These are phyloP conservation scores for Pythium sp. DNA, from an alignment of 352 stramenopile species.

Conservation along the genomic window DNA sequence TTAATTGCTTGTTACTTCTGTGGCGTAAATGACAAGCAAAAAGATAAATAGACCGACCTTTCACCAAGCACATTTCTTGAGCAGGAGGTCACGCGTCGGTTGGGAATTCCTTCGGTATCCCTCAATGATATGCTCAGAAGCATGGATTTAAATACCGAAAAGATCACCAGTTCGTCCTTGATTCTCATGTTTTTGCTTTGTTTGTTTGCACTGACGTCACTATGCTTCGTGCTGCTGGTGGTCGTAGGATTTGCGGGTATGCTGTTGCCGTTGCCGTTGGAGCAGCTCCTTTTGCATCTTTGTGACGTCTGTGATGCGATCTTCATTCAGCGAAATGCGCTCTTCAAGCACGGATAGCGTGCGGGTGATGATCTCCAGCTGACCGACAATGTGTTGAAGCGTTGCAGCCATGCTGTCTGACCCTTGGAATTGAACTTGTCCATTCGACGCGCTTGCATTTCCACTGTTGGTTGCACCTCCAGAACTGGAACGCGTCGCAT, in stretches of 20 bases:
- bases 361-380: slow-evolving; percentile 87
- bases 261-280: slow-evolving; percentile 39
- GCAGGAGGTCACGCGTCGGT: background rate
- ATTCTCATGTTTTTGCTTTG: slow-evolving; percentile 2
- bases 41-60: slow-evolving; percentile 11
- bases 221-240: slow-evolving; percentile 1
- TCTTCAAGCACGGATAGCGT: slow-evolving; percentile 85
- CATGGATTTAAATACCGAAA: slow-evolving; percentile 2
- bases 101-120: background rate
- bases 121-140: background rate
- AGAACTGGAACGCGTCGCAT: background rate
- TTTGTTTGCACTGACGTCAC: background rate
- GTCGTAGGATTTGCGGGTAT: slow-evolving; percentile 11
- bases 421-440: background rate
- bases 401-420: slow-evolving; percentile 44
- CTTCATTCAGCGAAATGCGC: slow-evolving; percentile 80
- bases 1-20: background rate
- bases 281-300: slow-evolving; percentile 59
- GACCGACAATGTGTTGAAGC: slow-evolving; percentile 87
- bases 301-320: slow-evolving; percentile 65
- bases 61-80: background rate
- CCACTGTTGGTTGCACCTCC: background rate
- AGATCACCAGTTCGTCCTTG: background rate
- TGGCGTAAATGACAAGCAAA: background rate
- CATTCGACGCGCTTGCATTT: background rate